A percentile compares a stretch with the other conserved stretches of the same genome.
Evolutionary conservation across 768 basidiomycete species (phyloP).

Genomic region (Chalciporus chontae): DNA sequence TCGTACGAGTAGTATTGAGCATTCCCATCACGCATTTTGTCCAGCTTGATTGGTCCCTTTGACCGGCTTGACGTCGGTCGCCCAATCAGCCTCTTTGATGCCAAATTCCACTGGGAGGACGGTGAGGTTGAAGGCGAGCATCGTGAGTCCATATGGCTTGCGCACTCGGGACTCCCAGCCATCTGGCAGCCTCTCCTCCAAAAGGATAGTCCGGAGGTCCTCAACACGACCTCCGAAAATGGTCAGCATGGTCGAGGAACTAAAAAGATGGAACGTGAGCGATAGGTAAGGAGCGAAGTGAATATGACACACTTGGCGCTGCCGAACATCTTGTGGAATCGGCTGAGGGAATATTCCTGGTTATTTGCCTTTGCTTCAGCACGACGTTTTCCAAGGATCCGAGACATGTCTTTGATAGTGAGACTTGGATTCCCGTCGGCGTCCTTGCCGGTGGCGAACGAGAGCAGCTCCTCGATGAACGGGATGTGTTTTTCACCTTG

Average conservation of each 20-base stretch:
- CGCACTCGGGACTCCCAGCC: constrained; percentile 67
- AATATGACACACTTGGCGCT: constrained; percentile 55
- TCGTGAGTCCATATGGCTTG: constrained; percentile 55
- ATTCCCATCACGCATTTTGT: background rate
- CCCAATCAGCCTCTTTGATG: constrained; percentile 22
- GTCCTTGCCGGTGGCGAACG: constrained; percentile 57
- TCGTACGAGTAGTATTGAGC: too few relatives aligned
- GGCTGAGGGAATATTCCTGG: constrained; percentile 49
- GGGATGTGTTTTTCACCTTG: constrained; percentile 51
- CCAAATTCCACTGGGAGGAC: constrained; percentile 24
- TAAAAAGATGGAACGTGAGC: constrained; percentile 20
- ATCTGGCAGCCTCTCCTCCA: constrained; percentile 67
- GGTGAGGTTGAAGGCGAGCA: constrained; percentile 50
- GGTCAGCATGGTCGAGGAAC: constrained; percentile 63
- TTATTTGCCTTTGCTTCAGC: constrained; percentile 54
- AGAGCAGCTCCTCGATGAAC: constrained; percentile 57
- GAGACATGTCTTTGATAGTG: constrained; percentile 57
- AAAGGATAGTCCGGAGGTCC: constrained; percentile 52
- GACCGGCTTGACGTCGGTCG: background rate
- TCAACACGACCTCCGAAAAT: constrained; percentile 64
- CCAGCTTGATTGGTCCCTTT: background rate
- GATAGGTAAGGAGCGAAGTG: too few relatives aligned
- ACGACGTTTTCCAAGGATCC: constrained; percentile 57
- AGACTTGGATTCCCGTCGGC: constrained; percentile 43
- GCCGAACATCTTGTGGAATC: constrained; percentile 61